Base-by-base conservation (phyloP, 148 eudicot genomes). In the Mesembryanthemum crystallinum region DNA sequence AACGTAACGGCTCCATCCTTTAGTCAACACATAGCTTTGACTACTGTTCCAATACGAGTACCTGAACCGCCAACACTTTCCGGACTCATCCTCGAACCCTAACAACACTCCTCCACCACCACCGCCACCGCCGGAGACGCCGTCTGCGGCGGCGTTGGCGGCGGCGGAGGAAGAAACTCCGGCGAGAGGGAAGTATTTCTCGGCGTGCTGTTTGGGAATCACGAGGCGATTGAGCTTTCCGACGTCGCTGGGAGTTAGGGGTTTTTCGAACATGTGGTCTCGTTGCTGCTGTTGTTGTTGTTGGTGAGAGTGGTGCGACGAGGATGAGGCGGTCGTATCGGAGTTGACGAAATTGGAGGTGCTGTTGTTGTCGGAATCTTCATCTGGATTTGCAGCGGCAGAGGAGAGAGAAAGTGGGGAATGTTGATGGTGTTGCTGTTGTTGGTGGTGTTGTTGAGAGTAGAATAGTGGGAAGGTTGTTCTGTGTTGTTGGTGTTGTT, bases 11-110 rank as follows among this genome's bases (percentile, higher is more conserved):
- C 97, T 92, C 99, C 99, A 95, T 0, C 99, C 99, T 67, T 90
- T 91, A 0, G 99, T 95, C 66, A 95, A 78, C 8, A 95, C 99
- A 62, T 95, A 95, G 85, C 97, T 95, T 61, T 95, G 99, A 55
- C 99, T 95, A 32, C 94, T 89, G 42, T 89, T 92, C 99, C 99
- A 95, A 68, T 92, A 92, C 3, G 99, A 95, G 80, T 95, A 92
- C 17, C 99, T 55, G 55, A 83, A 83, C 35, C 80, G 51, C 86
- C 86, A 83, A 21, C 76, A 68, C 75, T 83, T 83, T n/a, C 83
- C 83, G 0, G 64, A 23, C 49, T 83, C 80, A 25, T 89, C 92
- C 32, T 80, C 85, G 28, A 89, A 89, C 76, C 76, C 83, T 24
- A 76, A n/a, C 20, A 80, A 10, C 9, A 76, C 28, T 0, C 79